Base-by-base conservation (phyloP, 2,329 filamentous ascomycete genomes). In the Aureobasidium subglaciale region DNA sequence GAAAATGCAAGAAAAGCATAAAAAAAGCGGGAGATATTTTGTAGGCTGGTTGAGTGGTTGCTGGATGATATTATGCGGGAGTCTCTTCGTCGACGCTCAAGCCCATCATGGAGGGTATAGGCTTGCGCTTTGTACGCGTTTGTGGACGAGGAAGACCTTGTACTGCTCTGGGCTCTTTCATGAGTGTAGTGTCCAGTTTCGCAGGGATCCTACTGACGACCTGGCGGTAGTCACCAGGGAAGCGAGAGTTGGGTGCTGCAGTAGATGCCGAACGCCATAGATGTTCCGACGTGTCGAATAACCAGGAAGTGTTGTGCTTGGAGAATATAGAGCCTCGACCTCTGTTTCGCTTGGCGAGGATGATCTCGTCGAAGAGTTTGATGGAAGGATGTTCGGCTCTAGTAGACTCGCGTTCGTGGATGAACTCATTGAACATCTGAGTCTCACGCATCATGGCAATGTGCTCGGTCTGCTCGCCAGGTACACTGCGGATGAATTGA, bases 91-190 rank as follows among this genome's bases (percentile, higher is more conserved):
- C 50, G 10, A 42, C 50, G n/a, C 50, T 54, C 7, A 64, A 48
- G 8, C 63, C 64, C 27, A 72, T 60, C 69, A 71, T 70, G 22
- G 66, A 69, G 18, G 75, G 74, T 45, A 78, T 75, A 2, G 75
- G 75, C 63, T 77, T 78, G 32, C 76, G 67, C 55, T 73, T 72
- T 22, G 75, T 73, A 61, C 75, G 72, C n/a, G 69, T 69, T 58
- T 71, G 69, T 50, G 77, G 76, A 57, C 80, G 73, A 25, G 90
- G 90, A n/a, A 90, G 84, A 32, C 91, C 91, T 68, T 95, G 90
- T 35, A 96, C 92, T 59, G 88, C 84, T 57, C 91, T 82, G 27
- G 91, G 91, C 71, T 96, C 91, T 68, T 90, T 89, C 90, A 97
- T 96, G 43, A 96, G 76, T 13, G 84, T 81, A 4, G 86, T 81